Conservation (phyloP, 179 eudicot genomes). For the Vitellaria paradoxa region DNA sequence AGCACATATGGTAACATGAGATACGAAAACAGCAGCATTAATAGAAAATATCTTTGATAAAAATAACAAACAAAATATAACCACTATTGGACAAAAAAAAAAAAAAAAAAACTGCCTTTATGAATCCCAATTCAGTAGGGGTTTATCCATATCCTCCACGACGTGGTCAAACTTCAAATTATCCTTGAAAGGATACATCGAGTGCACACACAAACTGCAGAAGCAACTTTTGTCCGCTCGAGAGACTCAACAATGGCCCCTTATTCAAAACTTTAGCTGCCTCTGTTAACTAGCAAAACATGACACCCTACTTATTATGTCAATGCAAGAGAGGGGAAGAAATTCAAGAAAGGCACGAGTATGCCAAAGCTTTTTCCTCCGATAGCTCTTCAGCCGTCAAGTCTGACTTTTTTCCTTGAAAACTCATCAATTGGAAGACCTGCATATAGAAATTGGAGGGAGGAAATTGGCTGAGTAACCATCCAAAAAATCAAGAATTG, state of each 20-base stretch:
- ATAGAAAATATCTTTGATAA: no score
- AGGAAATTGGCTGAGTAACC: slow-evolving; percentile 8
- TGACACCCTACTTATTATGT: not conserved
- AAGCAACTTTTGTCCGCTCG: slow-evolving; percentile 1
- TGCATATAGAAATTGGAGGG: slow-evolving; percentile 15
- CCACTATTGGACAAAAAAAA: no score
- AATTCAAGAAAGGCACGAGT: slow-evolving; percentile 64
- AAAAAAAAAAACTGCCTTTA: no score
- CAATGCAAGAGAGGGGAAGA: not conserved
- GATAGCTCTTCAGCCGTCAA: slow-evolving; percentile 77
- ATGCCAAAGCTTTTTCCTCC: slow-evolving; percentile 80
- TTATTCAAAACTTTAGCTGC: slow-evolving; percentile 31
- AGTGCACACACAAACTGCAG: not conserved
- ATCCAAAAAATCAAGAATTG: slow-evolving; percentile 4
- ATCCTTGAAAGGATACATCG: no score
- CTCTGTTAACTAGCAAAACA: not conserved
- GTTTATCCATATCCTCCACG: no score
- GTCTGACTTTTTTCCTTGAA: slow-evolving; percentile 87
- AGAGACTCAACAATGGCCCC: slow-evolving; percentile 8
- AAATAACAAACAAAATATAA: no score
- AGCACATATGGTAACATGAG: no score
- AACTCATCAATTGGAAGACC: slow-evolving; percentile 85
- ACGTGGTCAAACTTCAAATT: no score
- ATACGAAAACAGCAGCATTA: no score
- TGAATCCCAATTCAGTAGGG: no score